These are phyloP conservation scores for Niveomyces coronatus DNA, from an alignment of 2,329 filamentous ascomycete genomes.

Conservation along the genomic window DNA sequence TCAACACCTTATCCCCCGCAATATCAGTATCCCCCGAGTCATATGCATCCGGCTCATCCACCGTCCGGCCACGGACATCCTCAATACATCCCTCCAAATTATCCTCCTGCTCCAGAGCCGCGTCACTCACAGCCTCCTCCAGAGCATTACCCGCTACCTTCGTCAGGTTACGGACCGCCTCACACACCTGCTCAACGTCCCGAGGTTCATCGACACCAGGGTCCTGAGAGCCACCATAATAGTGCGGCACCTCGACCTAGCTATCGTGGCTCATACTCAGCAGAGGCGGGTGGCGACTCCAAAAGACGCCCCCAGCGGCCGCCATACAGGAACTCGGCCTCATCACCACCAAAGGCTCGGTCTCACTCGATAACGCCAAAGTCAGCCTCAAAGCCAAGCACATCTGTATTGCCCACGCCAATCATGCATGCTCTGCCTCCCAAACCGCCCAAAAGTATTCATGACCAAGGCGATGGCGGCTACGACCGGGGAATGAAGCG, in stretches of 20 bases:
- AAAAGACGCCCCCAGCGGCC: slow-evolving; percentile 2
- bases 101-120: slow-evolving; percentile 13
- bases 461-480: slow-evolving; percentile 2
- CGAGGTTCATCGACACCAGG: slow-evolving; percentile 1
- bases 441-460: slow-evolving; percentile 9
- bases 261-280: slow-evolving; percentile 8
- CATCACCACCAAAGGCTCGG: slow-evolving; percentile 3
- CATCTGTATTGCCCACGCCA: not conserved
- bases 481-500: slow-evolving; percentile 8
- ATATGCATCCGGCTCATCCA: slow-evolving; percentile 11
- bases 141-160: slow-evolving; percentile 6
- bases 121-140: slow-evolving; percentile 3
- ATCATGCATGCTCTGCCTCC: slow-evolving; percentile 4
- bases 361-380: not conserved
- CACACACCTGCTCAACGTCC: not conserved
- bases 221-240: slow-evolving; percentile 2
- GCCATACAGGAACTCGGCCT: slow-evolving; percentile 1
- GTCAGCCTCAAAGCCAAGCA: slow-evolving; percentile 1
- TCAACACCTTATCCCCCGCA: slow-evolving; percentile 10
- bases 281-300: not conserved
- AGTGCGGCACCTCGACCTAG: slow-evolving; percentile 5
- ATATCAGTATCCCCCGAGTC: slow-evolving; percentile 10
- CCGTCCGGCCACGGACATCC: slow-evolving; percentile 10
- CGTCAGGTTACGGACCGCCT: not conserved
- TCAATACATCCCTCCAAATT: slow-evolving; percentile 13